These are phyloP conservation scores for Rachicladosporium sp. DNA, from an alignment of 2,329 filamentous ascomycete species.

Conservation along the genomic window DNA sequence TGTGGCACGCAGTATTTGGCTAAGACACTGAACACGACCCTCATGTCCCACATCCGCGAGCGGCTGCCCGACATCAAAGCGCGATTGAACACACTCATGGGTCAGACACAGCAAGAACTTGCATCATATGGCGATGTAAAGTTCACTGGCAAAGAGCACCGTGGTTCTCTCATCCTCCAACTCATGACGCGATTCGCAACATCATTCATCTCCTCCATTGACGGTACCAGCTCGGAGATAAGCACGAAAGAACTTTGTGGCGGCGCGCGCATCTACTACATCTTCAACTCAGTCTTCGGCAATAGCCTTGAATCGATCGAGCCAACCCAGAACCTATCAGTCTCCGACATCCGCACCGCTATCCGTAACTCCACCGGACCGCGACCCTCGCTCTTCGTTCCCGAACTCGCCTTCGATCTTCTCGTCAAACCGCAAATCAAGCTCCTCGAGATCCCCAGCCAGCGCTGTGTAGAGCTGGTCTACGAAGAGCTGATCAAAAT, in stretches of 20 bases:
- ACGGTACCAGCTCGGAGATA: constrained; percentile 96
- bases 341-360: constrained; percentile 88
- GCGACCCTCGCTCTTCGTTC: constrained; percentile 88
- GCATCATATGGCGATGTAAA: constrained; percentile 97
- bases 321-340: constrained; percentile 86
- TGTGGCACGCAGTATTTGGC: constrained; percentile 92
- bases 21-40: constrained; percentile 84
- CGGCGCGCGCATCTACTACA: constrained; percentile 93
- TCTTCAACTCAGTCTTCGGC: constrained; percentile 97
- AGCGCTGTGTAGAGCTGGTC: constrained; percentile 92
- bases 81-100: constrained; percentile 93
- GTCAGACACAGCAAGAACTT: constrained; percentile 97
- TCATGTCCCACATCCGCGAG: constrained; percentile 95
- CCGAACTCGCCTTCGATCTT: constrained; percentile 93
- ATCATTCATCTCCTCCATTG: constrained; percentile 95
- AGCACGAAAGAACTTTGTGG: constrained; percentile 96
- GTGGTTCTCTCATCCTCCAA: constrained; percentile 86
- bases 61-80: constrained; percentile 96
- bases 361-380: constrained; percentile 97
- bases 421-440: constrained; percentile 98
- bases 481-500: constrained; percentile 99
- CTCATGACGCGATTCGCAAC: constrained; percentile 97
- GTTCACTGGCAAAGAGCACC: constrained; percentile 93
- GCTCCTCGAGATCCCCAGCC: constrained; percentile 83
- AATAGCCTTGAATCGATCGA: constrained; percentile 94